Evolutionary conservation across 768 basidiomycete species (phyloP).

Genomic region (Hemileccinum rubropunctum): DNA sequence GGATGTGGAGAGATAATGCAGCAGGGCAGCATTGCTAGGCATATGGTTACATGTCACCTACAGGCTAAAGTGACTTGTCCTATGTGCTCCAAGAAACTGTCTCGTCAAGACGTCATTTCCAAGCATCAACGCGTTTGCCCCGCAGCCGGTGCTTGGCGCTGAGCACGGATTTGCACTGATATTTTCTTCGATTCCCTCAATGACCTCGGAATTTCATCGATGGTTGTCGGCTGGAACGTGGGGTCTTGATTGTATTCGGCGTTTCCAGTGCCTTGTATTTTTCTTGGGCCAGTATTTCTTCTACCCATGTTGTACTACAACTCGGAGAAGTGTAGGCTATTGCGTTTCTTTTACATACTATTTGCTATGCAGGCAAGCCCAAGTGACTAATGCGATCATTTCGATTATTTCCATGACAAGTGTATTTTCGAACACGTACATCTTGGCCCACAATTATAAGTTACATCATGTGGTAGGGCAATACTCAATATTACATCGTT

Average conservation of each 20-base stretch:
- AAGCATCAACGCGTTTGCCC: conserved; percentile 27
- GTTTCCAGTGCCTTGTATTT: not conserved
- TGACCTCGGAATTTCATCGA: not conserved
- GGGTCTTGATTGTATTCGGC: not conserved
- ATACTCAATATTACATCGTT: not conserved
- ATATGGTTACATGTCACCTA: conserved; percentile 26
- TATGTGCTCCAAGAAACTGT: conserved; percentile 27
- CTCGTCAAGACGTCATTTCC: conserved; percentile 26
- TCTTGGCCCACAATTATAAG: too few relatives aligned
- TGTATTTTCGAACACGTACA: too few relatives aligned
- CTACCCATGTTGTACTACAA: too few relatives aligned
- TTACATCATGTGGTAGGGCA: too few relatives aligned
- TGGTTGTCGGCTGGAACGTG: not conserved
- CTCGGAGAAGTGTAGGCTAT: too few relatives aligned
- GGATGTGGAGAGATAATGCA: conserved; percentile 23
- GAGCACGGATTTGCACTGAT: not conserved
- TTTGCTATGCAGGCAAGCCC: too few relatives aligned
- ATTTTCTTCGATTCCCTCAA: not conserved
- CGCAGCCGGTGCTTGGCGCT: conserved; percentile 14
- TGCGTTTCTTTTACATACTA: too few relatives aligned
- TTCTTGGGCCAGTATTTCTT: not conserved
- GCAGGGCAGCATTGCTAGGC: conserved; percentile 28
- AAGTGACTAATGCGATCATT: too few relatives aligned
- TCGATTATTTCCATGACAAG: too few relatives aligned
- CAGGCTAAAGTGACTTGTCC: conserved; percentile 28